Conservation (phyloP, 306 rosid genomes). For the Trifolium fragiferum region DNA sequence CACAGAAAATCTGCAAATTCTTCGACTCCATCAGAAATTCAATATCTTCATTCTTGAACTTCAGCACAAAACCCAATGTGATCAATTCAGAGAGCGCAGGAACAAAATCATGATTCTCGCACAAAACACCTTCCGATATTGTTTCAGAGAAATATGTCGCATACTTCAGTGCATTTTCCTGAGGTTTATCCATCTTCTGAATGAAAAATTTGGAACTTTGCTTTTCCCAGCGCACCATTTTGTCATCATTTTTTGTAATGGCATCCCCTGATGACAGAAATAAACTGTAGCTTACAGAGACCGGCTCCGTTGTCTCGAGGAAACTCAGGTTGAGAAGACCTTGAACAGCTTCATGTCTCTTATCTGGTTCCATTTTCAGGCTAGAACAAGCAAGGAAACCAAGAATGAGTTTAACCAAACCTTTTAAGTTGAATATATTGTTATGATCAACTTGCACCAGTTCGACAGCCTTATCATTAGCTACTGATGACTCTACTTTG, state of each 20-base stretch:
- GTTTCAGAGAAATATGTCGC: conserved; percentile 48
- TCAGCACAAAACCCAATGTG: background rate
- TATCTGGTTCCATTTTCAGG: conserved; percentile 56
- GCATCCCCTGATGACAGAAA: conserved; percentile 45
- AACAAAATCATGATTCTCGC: conserved; percentile 44
- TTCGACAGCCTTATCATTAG: conserved; percentile 8
- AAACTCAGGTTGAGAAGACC: conserved; percentile 53
- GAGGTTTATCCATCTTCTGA: conserved; percentile 47
- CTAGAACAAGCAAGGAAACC: conserved; percentile 67
- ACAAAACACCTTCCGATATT: conserved; percentile 58
- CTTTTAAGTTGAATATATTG: conserved; percentile 45
- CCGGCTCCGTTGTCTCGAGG: conserved; percentile 48
- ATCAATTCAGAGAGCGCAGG: background rate
- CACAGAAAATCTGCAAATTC: conserved; percentile 63
- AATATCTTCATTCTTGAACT: background rate
- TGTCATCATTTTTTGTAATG: conserved; percentile 42
- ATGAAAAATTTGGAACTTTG: conserved; percentile 46
- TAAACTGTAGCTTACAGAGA: conserved; percentile 53
- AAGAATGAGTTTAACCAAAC: conserved; percentile 61
- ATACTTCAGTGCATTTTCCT: conserved; percentile 52
- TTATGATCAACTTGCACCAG: conserved; percentile 40
- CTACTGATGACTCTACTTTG: conserved; percentile 45
- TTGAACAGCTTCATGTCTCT: conserved; percentile 62
- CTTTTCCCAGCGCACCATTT: conserved; percentile 56
- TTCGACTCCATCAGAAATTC: conserved; percentile 66